phyloP scores from a whole-genome alignment of 2,329 filamentous ascomycete genomes.

The Pseudonectria buxi region DNA sequence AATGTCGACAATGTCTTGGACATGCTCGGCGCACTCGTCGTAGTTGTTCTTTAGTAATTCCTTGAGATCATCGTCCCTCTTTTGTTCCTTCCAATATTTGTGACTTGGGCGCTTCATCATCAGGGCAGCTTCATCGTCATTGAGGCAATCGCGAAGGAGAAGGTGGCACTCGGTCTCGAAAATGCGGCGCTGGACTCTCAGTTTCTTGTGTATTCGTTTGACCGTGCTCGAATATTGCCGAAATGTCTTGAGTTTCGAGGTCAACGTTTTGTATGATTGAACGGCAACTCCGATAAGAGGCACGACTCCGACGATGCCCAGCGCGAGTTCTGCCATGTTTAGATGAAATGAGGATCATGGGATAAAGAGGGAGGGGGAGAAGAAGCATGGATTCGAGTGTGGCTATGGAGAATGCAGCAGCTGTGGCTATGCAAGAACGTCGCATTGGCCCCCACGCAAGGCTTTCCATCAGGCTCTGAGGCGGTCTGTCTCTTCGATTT shows the following conservation, averaged over 20 bases:
- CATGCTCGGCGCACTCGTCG: too few relatives aligned
- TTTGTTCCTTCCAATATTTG: too few relatives aligned
- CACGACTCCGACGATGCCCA: slow-evolving; percentile 2
- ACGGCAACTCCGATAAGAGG: slow-evolving; percentile 1
- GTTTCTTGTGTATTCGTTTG: not conserved
- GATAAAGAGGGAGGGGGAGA: not conserved
- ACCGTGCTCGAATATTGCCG: slow-evolving; percentile 3
- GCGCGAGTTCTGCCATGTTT: not conserved
- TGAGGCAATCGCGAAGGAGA: not conserved
- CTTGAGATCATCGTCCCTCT: too few relatives aligned
- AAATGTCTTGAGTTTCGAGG: slow-evolving; percentile 1
- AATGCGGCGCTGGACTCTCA: not conserved
- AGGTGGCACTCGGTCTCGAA: slow-evolving; percentile 3
- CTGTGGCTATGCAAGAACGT: too few relatives aligned
- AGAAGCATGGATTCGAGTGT: too few relatives aligned
- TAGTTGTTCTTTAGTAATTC: too few relatives aligned
- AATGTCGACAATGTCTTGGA: too few relatives aligned
- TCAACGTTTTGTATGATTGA: not conserved
- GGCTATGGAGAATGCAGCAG: too few relatives aligned
- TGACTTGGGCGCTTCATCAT: too few relatives aligned
- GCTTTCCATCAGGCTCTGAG: too few relatives aligned
- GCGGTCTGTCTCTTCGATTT: too few relatives aligned
- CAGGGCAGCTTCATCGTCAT: not conserved
- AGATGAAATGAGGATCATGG: not conserved
- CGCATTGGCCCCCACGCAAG: too few relatives aligned